A percentile compares a stretch with the other conserved stretches of the same genome.
phyloP scores from a whole-genome alignment of 768 basidiomycete genomes.

The Panaeolus papilionaceus region DNA sequence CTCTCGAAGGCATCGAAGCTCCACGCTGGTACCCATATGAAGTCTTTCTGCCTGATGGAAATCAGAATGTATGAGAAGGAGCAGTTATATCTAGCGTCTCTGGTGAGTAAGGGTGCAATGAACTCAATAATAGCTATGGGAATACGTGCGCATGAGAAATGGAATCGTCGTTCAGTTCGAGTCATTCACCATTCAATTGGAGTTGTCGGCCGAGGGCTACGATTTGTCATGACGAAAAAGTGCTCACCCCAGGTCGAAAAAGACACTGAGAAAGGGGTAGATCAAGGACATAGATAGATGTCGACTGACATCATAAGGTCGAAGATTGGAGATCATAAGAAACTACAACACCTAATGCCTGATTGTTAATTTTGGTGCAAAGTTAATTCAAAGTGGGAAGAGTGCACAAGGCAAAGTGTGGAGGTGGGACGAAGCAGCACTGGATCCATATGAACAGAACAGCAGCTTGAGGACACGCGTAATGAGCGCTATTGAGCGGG shows the following conservation, averaged over 20 bases:
- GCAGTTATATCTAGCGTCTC: conserved; percentile 6
- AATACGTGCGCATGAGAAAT: neutral
- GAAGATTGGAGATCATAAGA: neutral
- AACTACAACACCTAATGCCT: too few species aligned
- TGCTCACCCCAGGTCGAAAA: neutral
- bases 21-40: neutral
- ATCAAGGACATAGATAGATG: neutral
- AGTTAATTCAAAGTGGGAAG: too few species aligned
- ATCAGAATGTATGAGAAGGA: conserved; percentile 6
- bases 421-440: neutral
- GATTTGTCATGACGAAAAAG: too few species aligned
- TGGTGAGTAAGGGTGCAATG: neutral
- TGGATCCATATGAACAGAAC: neutral
- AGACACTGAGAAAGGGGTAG: neutral
- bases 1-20: neutral
- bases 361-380: too few species aligned
- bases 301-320: neutral
- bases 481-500: neutral
- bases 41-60: neutral
- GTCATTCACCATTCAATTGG: neutral
- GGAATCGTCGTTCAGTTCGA: too few species aligned
- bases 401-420: neutral
- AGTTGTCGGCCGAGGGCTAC: neutral
- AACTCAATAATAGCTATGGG: conserved; percentile 5
- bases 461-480: neutral